A percentile compares a stretch with the other conserved stretches of the same genome.
Conservation (phyloP, 345 rosid species). For the Durio zibethinus region DNA sequence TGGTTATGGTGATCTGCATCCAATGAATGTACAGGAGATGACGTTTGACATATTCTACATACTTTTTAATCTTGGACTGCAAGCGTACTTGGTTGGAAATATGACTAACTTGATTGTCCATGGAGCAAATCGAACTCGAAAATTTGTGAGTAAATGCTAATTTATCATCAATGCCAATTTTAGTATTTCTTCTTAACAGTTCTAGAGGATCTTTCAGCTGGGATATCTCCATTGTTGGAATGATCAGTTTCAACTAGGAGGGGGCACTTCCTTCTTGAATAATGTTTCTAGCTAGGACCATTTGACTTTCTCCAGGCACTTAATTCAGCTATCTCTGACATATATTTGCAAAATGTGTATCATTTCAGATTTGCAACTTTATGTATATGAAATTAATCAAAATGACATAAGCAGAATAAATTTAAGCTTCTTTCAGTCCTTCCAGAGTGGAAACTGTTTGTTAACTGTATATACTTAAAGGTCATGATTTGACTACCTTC, state of each 20-base stretch:
- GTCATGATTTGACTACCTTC: background rate
- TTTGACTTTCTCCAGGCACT: background rate
- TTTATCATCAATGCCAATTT: background rate
- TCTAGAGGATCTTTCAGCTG: background rate
- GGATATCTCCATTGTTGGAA: background rate
- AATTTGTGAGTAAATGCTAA: conserved; percentile 57
- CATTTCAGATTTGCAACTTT: background rate
- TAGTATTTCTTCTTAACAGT: background rate
- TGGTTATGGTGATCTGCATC: conserved; percentile 90
- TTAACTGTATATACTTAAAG: background rate
- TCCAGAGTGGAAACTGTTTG: background rate
- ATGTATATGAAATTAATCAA: background rate
- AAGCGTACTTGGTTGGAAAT: conserved; percentile 75
- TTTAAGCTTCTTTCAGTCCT: background rate
- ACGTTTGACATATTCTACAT: conserved; percentile 52
- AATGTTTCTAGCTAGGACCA: background rate
- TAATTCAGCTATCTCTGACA: background rate
- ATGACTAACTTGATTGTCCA: conserved; percentile 91
- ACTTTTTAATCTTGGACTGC: conserved; percentile 71
- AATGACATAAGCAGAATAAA: background rate
- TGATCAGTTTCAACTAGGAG: background rate
- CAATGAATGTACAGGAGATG: conserved; percentile 62
- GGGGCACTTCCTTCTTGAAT: background rate
- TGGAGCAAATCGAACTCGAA: conserved; percentile 69
- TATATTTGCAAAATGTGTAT: background rate